phyloP scores from a whole-genome alignment of 345 rosid species.

The Arabidopsis arenosa region DNA sequence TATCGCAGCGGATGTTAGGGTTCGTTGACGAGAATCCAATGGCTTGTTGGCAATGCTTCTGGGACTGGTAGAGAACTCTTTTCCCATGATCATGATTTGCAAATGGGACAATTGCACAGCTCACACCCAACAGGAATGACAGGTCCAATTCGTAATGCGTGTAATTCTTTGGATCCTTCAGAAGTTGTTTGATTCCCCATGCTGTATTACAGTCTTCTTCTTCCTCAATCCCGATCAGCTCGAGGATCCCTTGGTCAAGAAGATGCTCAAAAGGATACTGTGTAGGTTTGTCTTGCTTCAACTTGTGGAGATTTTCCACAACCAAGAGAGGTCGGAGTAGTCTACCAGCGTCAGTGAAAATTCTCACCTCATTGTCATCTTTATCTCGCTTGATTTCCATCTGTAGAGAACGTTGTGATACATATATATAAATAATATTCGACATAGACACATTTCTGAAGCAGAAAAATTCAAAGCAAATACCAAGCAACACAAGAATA shows the following conservation, averaged over 20 bases:
- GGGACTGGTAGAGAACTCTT: conserved; percentile 88
- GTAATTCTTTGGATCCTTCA: conserved; percentile 53
- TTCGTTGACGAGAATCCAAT: conserved; percentile 90
- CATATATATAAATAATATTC: conserved; percentile 6
- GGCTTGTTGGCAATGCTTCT: conserved; percentile 89
- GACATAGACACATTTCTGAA: conserved; percentile 1
- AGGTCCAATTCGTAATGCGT: conserved; percentile 85
- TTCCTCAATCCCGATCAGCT: conserved; percentile 84
- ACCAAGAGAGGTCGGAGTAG: conserved; percentile 88
- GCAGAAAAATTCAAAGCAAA: conserved; percentile 9
- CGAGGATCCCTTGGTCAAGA: conserved; percentile 73
- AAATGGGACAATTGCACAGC: conserved; percentile 88
- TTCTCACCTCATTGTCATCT: conserved; percentile 70
- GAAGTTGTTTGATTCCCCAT: conserved; percentile 67
- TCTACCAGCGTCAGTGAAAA: conserved; percentile 88
- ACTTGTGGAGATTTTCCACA: conserved; percentile 63
- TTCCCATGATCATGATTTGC: conserved; percentile 91
- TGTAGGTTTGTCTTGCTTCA: conserved; percentile 57
- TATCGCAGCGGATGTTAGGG: conserved; percentile 82
- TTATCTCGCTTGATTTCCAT: conserved; percentile 83
- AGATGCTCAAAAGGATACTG: conserved; percentile 57
- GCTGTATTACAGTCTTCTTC: conserved; percentile 87
- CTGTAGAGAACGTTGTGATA: conserved; percentile 48
- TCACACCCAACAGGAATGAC: conserved; percentile 81
- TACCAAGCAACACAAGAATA: conserved; percentile 25